Percentiles rank a stretch among this genome's conserved stretches.
Evolutionary conservation across 331 rosid species (phyloP).

Genomic region (Acacia pycnantha): DNA sequence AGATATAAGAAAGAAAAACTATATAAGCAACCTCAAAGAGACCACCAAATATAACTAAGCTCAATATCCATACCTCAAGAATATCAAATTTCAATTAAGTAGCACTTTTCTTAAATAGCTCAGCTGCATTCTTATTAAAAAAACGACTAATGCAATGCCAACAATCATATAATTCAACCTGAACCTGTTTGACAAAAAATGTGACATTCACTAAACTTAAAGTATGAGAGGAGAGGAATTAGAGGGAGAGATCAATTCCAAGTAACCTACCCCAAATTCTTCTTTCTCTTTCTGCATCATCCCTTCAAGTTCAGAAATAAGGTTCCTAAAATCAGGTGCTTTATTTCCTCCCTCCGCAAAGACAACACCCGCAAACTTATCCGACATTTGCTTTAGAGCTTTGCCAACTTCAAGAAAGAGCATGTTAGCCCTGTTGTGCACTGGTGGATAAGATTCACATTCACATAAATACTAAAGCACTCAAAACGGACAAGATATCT

Average conservation of each 20-base stretch:
- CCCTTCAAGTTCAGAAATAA: constrained; percentile 51
- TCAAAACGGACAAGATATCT: constrained; percentile 21
- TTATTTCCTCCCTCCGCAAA: constrained; percentile 44
- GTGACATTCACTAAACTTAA: too few species aligned
- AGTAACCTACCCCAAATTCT: constrained; percentile 57
- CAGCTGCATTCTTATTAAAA: too few species aligned
- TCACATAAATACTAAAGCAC: constrained; percentile 34
- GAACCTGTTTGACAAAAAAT: too few species aligned
- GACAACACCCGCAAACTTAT: constrained; percentile 37
- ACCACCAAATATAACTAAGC: too few species aligned
- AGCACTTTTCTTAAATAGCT: too few species aligned
- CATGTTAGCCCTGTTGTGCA: constrained; percentile 41
- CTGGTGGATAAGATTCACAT: constrained; percentile 47
- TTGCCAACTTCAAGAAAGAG: constrained; percentile 56
- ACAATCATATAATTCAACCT: too few species aligned
- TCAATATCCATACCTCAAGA: too few species aligned
- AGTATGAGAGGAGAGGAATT: background rate
- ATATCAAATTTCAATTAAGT: too few species aligned
- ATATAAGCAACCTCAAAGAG: too few species aligned
- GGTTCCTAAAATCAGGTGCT: constrained; percentile 40
- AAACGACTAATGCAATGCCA: too few species aligned
- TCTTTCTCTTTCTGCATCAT: constrained; percentile 58
- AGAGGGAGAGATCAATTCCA: constrained; percentile 12
- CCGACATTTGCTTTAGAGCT: constrained; percentile 49
- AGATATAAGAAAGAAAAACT: too few species aligned